Evolutionary conservation across 208 protist genomes (phyloP).

Genomic region (Trypanosoma congolense): DNA sequence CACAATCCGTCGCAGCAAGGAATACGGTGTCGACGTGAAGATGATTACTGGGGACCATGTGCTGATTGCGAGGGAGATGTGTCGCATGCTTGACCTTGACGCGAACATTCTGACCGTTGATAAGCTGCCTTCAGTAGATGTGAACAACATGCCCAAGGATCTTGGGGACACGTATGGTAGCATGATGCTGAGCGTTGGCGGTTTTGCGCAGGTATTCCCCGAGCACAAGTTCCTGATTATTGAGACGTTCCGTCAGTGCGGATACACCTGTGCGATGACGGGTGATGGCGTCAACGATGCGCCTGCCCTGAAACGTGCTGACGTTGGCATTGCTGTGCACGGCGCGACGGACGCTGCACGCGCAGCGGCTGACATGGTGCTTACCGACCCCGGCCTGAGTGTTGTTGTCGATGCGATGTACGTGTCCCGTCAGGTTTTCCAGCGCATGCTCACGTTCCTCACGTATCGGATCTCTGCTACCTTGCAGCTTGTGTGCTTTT

Average conservation of each 20-base stretch:
- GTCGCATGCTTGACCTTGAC: slow-evolving; percentile 87
- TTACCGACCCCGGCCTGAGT: slow-evolving; percentile 88
- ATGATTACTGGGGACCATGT: slow-evolving; percentile 94
- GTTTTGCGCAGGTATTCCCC: slow-evolving; percentile 92
- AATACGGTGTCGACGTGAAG: slow-evolving; percentile 91
- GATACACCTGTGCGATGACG: slow-evolving; percentile 93
- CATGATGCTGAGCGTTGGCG: slow-evolving; percentile 67
- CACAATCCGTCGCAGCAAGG: slow-evolving; percentile 72
- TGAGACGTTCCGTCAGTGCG: slow-evolving; percentile 80
- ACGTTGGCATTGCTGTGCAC: slow-evolving; percentile 95
- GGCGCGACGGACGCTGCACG: slow-evolving; percentile 92
- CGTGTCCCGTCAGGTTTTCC: slow-evolving; percentile 91
- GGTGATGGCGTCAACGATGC: slow-evolving; percentile 97
- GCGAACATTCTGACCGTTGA: slow-evolving; percentile 50
- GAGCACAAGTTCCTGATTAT: slow-evolving; percentile 96
- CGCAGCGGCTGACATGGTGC: slow-evolving; percentile 92
- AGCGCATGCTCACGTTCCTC: slow-evolving; percentile 90
- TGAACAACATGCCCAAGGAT: slow-evolving; percentile 45
- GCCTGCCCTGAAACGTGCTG: slow-evolving; percentile 92
- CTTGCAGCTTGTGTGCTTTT: slow-evolving; percentile 80
- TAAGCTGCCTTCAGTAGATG: slow-evolving; percentile 10
- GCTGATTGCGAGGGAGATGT: slow-evolving; percentile 93
- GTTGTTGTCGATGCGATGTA: slow-evolving; percentile 93
- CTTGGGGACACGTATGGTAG: slow-evolving; percentile 66
- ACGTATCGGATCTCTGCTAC: slow-evolving; percentile 80